Conservation (phyloP, 768 basidiomycete genomes). For the Lentinula detonsa region DNA sequence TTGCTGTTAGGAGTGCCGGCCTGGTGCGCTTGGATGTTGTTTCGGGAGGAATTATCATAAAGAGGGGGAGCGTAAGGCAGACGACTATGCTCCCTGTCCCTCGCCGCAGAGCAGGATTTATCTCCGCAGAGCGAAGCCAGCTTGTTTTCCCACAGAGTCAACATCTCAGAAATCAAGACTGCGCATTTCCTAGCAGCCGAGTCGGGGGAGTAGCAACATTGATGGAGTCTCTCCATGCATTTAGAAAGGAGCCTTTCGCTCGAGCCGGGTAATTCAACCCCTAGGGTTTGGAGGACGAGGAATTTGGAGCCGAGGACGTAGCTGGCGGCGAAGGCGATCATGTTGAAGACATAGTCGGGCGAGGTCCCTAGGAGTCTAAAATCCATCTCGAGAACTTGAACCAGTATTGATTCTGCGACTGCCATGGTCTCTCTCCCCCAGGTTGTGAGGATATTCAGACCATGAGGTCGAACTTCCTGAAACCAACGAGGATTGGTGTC, state of each 20-base stretch:
- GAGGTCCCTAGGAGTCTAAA: conserved; percentile 25
- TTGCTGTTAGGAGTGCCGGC: not conserved
- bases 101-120: not conserved
- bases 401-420: conserved; percentile 28
- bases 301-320: conserved; percentile 9
- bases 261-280: not conserved
- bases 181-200: conserved; percentile 1
- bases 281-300: not conserved
- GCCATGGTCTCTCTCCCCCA: conserved; percentile 33
- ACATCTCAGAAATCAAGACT: not conserved
- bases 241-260: not conserved
- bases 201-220: not conserved
- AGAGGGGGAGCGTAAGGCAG: not conserved
- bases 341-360: conserved; percentile 31
- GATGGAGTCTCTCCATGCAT: not conserved
- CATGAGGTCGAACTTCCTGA: conserved; percentile 21
- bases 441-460: conserved; percentile 25
- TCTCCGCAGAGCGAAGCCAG: not conserved
- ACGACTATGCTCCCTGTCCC: not conserved
- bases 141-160: not conserved
- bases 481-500: not conserved
- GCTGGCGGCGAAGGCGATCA: conserved; percentile 33
- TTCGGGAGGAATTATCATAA: not conserved
- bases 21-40: not conserved
- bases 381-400: conserved; percentile 24